A percentile compares a stretch with the other conserved stretches of the same genome.
phyloP scores from a whole-genome alignment of 2,329 filamentous ascomycete genomes.

The Fusarium euwallaceae region DNA sequence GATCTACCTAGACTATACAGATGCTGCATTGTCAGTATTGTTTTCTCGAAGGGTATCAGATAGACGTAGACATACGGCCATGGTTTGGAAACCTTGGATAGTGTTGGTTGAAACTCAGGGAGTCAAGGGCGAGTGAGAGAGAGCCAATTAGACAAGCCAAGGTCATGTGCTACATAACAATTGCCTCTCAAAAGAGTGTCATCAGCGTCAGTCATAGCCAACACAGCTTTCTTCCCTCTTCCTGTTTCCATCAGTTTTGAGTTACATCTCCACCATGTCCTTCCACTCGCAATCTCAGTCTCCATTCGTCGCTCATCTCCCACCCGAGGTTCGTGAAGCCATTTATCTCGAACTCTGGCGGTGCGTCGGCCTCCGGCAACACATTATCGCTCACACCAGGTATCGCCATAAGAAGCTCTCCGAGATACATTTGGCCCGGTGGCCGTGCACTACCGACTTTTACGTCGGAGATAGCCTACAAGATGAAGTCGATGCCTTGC shows the following conservation, averaged over 20 bases:
- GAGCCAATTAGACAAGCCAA: background rate
- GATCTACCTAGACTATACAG: background rate
- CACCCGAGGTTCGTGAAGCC: background rate
- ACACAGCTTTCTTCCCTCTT: background rate
- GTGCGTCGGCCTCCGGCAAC: background rate
- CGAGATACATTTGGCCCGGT: background rate
- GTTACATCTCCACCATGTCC: background rate
- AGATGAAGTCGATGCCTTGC: background rate
- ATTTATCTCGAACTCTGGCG: background rate
- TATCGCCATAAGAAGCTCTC: background rate
- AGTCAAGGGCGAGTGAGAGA: background rate
- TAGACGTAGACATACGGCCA: background rate
- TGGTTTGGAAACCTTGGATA: background rate
- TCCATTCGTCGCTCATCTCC: background rate
- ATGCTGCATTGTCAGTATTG: background rate
- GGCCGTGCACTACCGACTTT: background rate
- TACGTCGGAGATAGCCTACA: background rate
- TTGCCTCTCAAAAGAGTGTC: background rate
- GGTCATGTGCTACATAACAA: too few relatives aligned
- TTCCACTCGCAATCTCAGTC: background rate
- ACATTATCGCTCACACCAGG: background rate
- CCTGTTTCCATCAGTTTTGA: background rate
- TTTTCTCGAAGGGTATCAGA: background rate
- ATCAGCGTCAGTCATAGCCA: background rate
- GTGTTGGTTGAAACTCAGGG: background rate